Evolutionary conservation across 169 alveolate species (phyloP), one percentile per base, ranked within the genome.

Genomic region (Plasmodium ovale): DNA sequence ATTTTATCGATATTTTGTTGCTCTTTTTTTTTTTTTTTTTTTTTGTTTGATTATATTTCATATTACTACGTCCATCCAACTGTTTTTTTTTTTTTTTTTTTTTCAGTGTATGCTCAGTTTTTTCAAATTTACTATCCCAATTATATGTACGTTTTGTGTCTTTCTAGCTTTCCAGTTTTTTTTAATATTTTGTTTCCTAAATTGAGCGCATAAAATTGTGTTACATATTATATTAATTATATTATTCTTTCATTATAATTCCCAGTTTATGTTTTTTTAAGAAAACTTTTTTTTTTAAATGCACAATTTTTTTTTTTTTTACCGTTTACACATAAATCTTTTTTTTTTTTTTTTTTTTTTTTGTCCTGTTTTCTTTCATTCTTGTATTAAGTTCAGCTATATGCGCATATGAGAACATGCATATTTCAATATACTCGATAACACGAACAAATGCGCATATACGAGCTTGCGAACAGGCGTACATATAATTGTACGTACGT

Each of bases 221-320:
- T 35, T 7, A n/a, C 19, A 16, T 2, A 19, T n/a, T n/a, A 4
- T 60, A n/a, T 2, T 4, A 14, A 37, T n/a, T 37, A n/a, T 60
- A 7, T n/a, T 19, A 2, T 4, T n/a, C 16, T 47, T 7, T 60
- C 16, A 56, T n/a, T 60, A 14, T 60, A 14, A 14, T 60, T 35
- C 27, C 3, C 71, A 21, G 39, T n/a, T 60, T 60, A 16, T n/a
- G 16, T 60, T n/a, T 19, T 60, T n/a, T 60, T 60, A 35, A n/a
- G 21, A 60, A 60, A 60, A 35, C 39, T 60, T 60, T 35, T 60
- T 60, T 7, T n/a, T n/a, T n/a, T n/a, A n/a, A 60, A 60, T 35
- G 16, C 3, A 7, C 49, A 14, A 14, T n/a, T 4, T 35, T n/a
- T 35, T 60, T 16, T 60, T n/a, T n/a, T 35, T 60, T 35, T n/a